These are phyloP conservation scores for grape (Vitis vinifera) DNA, from an alignment of 164 flowering plant species.

Conservation along the genomic window ASM3070453v1 NC_081823.1:26965001-26965500, in stretches of 20 bases:
- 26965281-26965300: conserved; percentile 11
- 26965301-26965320: conserved; percentile 42
- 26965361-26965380: conserved; percentile 56
- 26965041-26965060: conserved; percentile 25
- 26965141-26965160: conserved; percentile 44
- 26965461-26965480: conserved; percentile 26
- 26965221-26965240: conserved; percentile 25
- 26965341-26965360: conserved; percentile 45
- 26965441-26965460: conserved; percentile 34
- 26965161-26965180: conserved; percentile 38
- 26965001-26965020: conserved; percentile 19
- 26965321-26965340: conserved; percentile 24
- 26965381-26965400: conserved; percentile 48
- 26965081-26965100: conserved; percentile 25
- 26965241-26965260: conserved; percentile 20
- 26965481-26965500: conserved; percentile 25
- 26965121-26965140: conserved; percentile 39
- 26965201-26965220: conserved; percentile 25
- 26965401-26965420: conserved; percentile 32
- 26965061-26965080: conserved; percentile 31
- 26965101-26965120: conserved; percentile 48
- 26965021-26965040: conserved; percentile 35
- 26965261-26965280: conserved; percentile 19
- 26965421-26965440: conserved; percentile 59
- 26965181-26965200: conserved; percentile 30